These are phyloP conservation scores for Thalassiosira ordinaria DNA, from an alignment of 352 stramenopile genomes.

Conservation along the genomic window DNA sequence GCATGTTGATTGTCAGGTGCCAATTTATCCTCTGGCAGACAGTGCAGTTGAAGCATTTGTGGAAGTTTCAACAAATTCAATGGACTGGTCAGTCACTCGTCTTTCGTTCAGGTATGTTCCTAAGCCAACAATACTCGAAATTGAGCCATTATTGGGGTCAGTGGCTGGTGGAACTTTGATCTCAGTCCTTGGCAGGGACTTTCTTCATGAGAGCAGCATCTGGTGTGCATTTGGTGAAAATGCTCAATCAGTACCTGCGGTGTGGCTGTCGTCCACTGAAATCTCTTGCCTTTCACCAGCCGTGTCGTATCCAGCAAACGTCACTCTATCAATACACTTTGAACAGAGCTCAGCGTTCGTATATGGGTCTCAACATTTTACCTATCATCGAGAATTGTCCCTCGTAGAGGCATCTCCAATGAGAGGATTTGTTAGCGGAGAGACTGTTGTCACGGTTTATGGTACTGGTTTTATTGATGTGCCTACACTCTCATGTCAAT, in stretches of 20 bases:
- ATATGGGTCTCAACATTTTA: slow-evolving; percentile 25
- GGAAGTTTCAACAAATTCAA: slow-evolving; percentile 64
- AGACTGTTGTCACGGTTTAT: slow-evolving; percentile 60
- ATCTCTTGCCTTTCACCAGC: slow-evolving; percentile 61
- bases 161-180: slow-evolving; percentile 65
- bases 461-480: slow-evolving; percentile 65
- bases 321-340: slow-evolving; percentile 54
- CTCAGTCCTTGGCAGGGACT: slow-evolving; percentile 69
- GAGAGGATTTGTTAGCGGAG: slow-evolving; percentile 66
- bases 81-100: slow-evolving; percentile 52
- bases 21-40: slow-evolving; percentile 23
- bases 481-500: slow-evolving; percentile 60
- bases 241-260: slow-evolving; percentile 22
- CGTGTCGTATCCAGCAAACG: slow-evolving; percentile 23
- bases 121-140: slow-evolving; percentile 40
- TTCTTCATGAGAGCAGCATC: slow-evolving; percentile 72
- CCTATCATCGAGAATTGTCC: slow-evolving; percentile 55
- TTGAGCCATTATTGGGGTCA: slow-evolving; percentile 60
- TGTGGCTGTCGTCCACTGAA: slow-evolving; percentile 53
- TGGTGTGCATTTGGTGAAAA: slow-evolving; percentile 74
- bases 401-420: slow-evolving; percentile 47
- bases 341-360: slow-evolving; percentile 20
- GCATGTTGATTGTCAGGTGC: slow-evolving; percentile 39
- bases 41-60: slow-evolving; percentile 41
- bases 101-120: slow-evolving; percentile 54